Evolutionary conservation across 768 basidiomycete genomes (phyloP).

Genomic region (Suillus discolor): DNA sequence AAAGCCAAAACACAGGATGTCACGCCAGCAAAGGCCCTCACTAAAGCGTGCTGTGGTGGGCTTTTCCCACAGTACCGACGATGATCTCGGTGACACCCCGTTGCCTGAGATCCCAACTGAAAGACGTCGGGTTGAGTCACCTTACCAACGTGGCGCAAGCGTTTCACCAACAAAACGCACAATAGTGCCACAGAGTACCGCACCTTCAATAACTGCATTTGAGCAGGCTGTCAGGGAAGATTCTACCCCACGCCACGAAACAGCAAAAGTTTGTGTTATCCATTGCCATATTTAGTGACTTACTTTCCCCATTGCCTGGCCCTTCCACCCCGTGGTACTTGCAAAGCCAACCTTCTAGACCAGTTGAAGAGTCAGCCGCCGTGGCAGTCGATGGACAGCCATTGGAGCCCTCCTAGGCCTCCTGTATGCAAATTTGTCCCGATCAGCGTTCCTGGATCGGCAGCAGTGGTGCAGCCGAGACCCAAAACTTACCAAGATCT

Average conservation of each 20-base stretch:
- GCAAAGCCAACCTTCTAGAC: conserved; percentile 16
- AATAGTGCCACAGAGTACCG: background rate
- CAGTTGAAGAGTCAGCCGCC: conserved; percentile 9
- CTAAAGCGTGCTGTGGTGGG: conserved; percentile 38
- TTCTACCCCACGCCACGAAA: background rate
- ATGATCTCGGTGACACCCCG: conserved; percentile 22
- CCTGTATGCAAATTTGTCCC: conserved; percentile 42
- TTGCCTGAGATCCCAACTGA: conserved; percentile 47
- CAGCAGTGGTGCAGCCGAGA: conserved; percentile 49
- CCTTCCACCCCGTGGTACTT: conserved; percentile 29
- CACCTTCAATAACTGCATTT: conserved; percentile 19
- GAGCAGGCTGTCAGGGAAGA: conserved; percentile 11
- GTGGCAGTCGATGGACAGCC: conserved; percentile 26
- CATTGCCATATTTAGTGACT: no score
- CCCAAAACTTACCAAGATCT: conserved; percentile 34
- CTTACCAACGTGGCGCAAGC: conserved; percentile 20
- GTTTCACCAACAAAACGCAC: conserved; percentile 15
- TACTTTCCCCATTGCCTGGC: conserved; percentile 18
- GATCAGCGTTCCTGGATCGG: conserved; percentile 52
- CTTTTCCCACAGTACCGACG: conserved; percentile 16
- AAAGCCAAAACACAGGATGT: conserved; percentile 20
- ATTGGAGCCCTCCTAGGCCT: conserved; percentile 16
- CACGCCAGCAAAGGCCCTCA: conserved; percentile 34
- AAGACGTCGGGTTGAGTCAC: conserved; percentile 35
- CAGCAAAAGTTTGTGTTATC: no score